phyloP scores from a whole-genome alignment of 306 rosid species.

The Cucumis hystrix region DNA sequence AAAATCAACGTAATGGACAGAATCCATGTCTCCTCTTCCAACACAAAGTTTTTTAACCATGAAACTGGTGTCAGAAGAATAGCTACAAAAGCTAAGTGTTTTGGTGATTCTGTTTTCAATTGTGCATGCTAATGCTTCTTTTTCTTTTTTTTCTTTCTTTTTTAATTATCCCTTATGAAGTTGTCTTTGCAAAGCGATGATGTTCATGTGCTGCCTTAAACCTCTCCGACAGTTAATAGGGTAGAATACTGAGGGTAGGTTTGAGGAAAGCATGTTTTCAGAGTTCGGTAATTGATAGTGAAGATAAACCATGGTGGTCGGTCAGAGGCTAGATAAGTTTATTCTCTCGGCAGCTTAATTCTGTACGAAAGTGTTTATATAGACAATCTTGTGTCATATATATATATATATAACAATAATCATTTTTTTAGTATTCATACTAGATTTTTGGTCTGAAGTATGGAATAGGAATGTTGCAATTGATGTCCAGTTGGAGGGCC shows the following conservation, averaged over 20 bases:
- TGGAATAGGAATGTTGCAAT: background rate
- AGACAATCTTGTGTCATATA: background rate
- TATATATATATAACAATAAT: background rate
- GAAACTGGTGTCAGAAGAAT: slow-evolving; percentile 70
- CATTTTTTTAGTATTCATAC: background rate
- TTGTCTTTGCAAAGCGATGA: background rate
- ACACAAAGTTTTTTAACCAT: slow-evolving; percentile 32
- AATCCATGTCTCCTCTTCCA: slow-evolving; percentile 55
- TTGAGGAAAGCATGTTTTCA: background rate
- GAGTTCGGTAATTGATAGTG: background rate
- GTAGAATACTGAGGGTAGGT: background rate
- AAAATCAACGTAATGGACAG: slow-evolving; percentile 81
- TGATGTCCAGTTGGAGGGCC: background rate
- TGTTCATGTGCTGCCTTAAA: slow-evolving; percentile 1
- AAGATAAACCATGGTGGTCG: background rate
- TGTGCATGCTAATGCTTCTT: slow-evolving; percentile 53
- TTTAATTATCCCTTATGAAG: background rate
- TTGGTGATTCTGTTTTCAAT: slow-evolving; percentile 60
- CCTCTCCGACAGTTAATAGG: background rate
- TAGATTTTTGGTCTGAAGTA: background rate
- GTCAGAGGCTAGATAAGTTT: background rate
- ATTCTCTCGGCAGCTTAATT: background rate
- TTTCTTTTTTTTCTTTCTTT: background rate
- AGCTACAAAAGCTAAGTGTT: slow-evolving; percentile 53
- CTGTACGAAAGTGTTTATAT: background rate